Conservation (phyloP, 371 early-diverging fungal genomes). For the Paramicrosporidium saccamoebae region DNA sequence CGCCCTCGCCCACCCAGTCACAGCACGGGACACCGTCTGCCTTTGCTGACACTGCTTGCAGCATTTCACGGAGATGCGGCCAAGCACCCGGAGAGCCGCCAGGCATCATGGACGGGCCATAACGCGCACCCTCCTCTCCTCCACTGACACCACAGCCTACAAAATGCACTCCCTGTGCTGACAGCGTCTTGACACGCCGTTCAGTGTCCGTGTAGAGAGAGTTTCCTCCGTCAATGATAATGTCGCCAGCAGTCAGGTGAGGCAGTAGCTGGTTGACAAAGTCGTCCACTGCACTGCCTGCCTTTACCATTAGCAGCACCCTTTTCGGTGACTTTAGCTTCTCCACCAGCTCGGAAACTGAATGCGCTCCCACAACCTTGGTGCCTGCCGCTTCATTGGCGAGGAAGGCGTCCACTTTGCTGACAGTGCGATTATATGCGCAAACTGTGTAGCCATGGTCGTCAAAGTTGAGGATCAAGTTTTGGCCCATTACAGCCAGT, state of each 20-base stretch:
- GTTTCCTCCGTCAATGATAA: slow-evolving; percentile 97
- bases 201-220: slow-evolving; percentile 91
- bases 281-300: slow-evolving; percentile 77
- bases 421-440: slow-evolving; percentile 85
- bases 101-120: slow-evolving; percentile 94
- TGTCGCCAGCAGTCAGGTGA: slow-evolving; percentile 57
- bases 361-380: slow-evolving; percentile 67
- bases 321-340: slow-evolving; percentile 78
- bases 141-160: slow-evolving; percentile 96
- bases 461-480: slow-evolving; percentile 89
- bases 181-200: slow-evolving; percentile 50
- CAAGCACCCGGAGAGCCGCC: slow-evolving; percentile 82
- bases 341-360: slow-evolving; percentile 60
- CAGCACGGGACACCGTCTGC: slow-evolving; percentile 70
- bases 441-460: slow-evolving; percentile 76
- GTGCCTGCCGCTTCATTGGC: slow-evolving; percentile 85
- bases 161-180: slow-evolving; percentile 60
- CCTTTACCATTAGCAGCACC: slow-evolving; percentile 90
- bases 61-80: slow-evolving; percentile 64
- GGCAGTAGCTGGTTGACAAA: slow-evolving; percentile 65
- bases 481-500: slow-evolving; percentile 97
- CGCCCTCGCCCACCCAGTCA: slow-evolving; percentile 93
- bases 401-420: slow-evolving; percentile 77
- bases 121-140: slow-evolving; percentile 96
- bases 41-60: slow-evolving; percentile 78